Conservation (phyloP, 2,329 filamentous ascomycete species). For the Aaosphaeria arxii region DNA sequence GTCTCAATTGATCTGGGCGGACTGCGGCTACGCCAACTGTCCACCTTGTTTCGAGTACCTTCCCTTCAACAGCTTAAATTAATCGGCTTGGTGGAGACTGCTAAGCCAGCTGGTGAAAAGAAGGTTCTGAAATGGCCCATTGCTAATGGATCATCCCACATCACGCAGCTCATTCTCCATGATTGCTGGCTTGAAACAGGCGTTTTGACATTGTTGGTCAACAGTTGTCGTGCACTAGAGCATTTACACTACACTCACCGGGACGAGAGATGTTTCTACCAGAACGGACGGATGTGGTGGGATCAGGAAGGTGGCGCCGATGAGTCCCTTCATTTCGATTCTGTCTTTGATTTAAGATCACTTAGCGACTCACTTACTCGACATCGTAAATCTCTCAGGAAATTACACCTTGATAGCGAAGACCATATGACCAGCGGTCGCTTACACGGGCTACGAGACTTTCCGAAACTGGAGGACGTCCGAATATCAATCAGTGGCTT, state of each 20-base stretch:
- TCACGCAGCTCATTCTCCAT: neutral
- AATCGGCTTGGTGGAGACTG: neutral
- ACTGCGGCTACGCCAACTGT: neutral
- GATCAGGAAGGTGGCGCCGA: no score
- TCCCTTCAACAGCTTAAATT: neutral
- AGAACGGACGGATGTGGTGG: neutral
- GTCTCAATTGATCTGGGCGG: neutral
- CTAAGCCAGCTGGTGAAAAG: neutral
- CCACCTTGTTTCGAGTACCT: neutral
- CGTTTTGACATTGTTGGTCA: neutral
- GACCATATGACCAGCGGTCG: no score
- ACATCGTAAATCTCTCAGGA: no score
- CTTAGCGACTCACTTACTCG: no score
- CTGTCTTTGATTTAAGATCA: no score
- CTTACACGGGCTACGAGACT: no score
- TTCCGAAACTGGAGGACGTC: no score
- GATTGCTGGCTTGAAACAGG: neutral
- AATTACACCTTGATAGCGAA: no score
- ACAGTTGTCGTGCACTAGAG: constrained; percentile 1
- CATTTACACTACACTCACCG: neutral
- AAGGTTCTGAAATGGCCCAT: neutral
- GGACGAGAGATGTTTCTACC: neutral
- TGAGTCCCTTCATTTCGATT: no score
- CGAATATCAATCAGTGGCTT: no score
- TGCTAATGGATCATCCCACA: neutral